Evolutionary conservation across 768 basidiomycete species (phyloP).

Genomic region (Boletus bicolor): DNA sequence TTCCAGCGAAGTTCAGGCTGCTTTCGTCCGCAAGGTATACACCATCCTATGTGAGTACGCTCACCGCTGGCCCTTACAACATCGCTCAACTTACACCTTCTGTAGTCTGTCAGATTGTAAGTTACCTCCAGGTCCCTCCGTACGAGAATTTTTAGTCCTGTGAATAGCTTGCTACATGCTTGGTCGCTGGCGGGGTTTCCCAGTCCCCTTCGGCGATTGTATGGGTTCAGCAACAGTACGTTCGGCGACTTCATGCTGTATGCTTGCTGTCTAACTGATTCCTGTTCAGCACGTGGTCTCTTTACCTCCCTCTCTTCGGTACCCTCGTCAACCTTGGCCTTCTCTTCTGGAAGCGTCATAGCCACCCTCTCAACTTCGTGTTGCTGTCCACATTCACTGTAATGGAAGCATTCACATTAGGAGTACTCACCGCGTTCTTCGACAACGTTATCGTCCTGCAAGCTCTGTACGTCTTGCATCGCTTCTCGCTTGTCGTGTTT

Average conservation of each 20-base stretch:
- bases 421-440: conserved; percentile 77
- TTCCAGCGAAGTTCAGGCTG: conserved; percentile 71
- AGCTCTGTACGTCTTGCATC: conserved; percentile 59
- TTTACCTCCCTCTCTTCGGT: conserved; percentile 76
- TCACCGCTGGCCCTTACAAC: neutral
- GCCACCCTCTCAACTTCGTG: conserved; percentile 82
- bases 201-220: conserved; percentile 54
- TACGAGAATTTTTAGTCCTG: neutral
- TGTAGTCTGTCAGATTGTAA: conserved; percentile 71
- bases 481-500: neutral
- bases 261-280: neutral
- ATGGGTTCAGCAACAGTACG: conserved; percentile 75
- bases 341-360: conserved; percentile 91
- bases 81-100: conserved; percentile 2
- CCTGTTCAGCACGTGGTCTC: conserved; percentile 62
- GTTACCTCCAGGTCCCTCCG: conserved; percentile 10
- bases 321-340: conserved; percentile 76
- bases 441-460: conserved; percentile 75
- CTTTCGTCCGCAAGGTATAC: conserved; percentile 91
- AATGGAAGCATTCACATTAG: conserved; percentile 88
- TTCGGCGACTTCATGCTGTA: conserved; percentile 10
- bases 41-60: conserved; percentile 73
- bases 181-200: conserved; percentile 72
- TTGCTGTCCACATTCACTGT: conserved; percentile 85
- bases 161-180: conserved; percentile 62